These are phyloP conservation scores for Solanum chiquidenum DNA, from an alignment of 257 asterid species.

Conservation along the genomic window DNA sequence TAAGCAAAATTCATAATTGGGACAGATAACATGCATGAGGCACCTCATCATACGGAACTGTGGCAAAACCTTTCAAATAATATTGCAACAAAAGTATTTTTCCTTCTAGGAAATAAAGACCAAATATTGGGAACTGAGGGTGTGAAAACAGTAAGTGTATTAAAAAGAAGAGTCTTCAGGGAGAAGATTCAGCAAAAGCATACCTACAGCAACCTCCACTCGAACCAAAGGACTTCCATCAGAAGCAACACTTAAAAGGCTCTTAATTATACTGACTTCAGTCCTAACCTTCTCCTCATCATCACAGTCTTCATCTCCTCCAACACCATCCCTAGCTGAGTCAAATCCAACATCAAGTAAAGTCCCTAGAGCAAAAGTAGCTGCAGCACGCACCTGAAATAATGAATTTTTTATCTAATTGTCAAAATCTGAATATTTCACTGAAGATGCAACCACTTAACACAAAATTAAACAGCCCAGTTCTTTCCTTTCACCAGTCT, in stretches of 20 bases:
- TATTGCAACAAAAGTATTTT: not conserved
- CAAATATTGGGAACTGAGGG: not conserved
- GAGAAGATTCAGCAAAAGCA: slow-evolving; percentile 5
- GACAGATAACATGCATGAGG: not conserved
- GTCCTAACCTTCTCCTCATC: slow-evolving; percentile 86
- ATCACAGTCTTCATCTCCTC: slow-evolving; percentile 67
- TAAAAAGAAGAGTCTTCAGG: not conserved
- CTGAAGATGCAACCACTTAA: not conserved
- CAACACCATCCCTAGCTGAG: slow-evolving; percentile 67
- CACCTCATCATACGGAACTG: not conserved
- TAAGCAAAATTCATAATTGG: not conserved
- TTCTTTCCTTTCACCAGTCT: not conserved
- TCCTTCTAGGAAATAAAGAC: not conserved
- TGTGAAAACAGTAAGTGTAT: not conserved
- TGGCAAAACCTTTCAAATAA: not conserved
- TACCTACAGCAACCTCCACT: slow-evolving; percentile 98
- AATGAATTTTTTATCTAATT: not conserved
- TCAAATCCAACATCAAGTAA: slow-evolving; percentile 75
- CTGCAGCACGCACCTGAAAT: slow-evolving; percentile 89
- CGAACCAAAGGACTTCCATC: slow-evolving; percentile 99
- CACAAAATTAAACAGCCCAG: not conserved
- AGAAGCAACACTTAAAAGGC: slow-evolving; percentile 66
- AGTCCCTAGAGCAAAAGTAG: slow-evolving; percentile 86
- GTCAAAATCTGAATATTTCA: not conserved
- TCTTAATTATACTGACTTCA: slow-evolving; percentile 62